phyloP scores from a whole-genome alignment of 805 yeast species.

The Kodamaea jinghongensis region DNA sequence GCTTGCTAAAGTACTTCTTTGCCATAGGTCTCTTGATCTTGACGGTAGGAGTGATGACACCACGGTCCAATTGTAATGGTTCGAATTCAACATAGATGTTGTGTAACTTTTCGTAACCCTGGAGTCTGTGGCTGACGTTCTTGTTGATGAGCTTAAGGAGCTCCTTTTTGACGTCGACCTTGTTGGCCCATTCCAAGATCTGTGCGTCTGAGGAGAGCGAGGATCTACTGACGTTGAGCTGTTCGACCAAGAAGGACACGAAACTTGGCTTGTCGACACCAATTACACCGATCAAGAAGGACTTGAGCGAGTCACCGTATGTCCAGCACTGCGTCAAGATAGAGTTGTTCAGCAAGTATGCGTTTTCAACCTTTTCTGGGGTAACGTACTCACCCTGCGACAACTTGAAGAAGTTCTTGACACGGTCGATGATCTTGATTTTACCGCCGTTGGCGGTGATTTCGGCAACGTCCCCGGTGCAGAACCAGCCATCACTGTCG shows the following conservation, averaged over 20 bases:
- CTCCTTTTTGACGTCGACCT: slow-evolving; percentile 17
- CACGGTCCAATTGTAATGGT: slow-evolving; percentile 25
- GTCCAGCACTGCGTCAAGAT: slow-evolving; percentile 19
- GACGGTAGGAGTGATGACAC: slow-evolving; percentile 32
- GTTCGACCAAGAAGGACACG: slow-evolving; percentile 15
- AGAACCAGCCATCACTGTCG: slow-evolving; percentile 26
- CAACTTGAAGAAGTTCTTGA: slow-evolving; percentile 33
- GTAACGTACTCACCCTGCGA: slow-evolving; percentile 32
- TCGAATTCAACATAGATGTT: slow-evolving; percentile 25
- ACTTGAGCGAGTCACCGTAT: slow-evolving; percentile 25
- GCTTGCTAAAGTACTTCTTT: slow-evolving; percentile 38
- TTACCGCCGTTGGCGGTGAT: slow-evolving; percentile 16
- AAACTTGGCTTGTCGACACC: slow-evolving; percentile 21
- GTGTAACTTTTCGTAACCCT: slow-evolving; percentile 25
- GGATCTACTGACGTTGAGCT: slow-evolving; percentile 11
- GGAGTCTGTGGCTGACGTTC: slow-evolving; percentile 14
- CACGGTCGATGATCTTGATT: slow-evolving; percentile 27
- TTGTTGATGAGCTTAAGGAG: slow-evolving; percentile 17
- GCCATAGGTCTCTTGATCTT: slow-evolving; percentile 54
- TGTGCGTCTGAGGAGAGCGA: slow-evolving; percentile 9
- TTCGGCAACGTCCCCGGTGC: slow-evolving; percentile 25
- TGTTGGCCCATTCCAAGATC: slow-evolving; percentile 12
- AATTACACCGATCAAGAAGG: slow-evolving; percentile 21
- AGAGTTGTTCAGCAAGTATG: slow-evolving; percentile 21
- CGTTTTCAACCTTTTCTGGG: slow-evolving; percentile 29